Base-by-base conservation (phyloP, 1,284 basidiomycete species). In the Coriolopsis trogii region DNA sequence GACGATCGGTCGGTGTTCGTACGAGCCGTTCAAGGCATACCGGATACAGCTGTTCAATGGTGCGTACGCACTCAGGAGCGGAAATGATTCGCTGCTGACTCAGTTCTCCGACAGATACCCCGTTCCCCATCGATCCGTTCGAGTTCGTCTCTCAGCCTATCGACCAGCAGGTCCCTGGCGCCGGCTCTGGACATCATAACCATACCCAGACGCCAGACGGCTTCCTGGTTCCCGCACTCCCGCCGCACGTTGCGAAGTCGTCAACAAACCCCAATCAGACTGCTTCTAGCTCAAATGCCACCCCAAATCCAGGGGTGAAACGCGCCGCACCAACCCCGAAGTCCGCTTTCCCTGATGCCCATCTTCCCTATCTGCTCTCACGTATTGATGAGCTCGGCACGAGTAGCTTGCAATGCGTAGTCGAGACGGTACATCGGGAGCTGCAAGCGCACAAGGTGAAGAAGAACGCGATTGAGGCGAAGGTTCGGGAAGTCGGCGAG, bases 401-500 rank as follows among this genome's bases (percentile, higher is more conserved):
- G 2, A 73, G 75, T 15, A 90, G 75, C 58, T 71, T 91, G 23
- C 77, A 76, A 7, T 78, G 83, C 49, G 78, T 93, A 23, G 78
- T 91, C 0, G 89, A 91, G 58, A 78, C 81, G 10, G 77, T 92
- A 54, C 82, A 85, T 61, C 80, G 85, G 55, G 86, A 87, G 29
- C 71, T 92, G 39, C 80, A 80, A 39, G 69, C 65, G 9, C 72
- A 86, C 56, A 85, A 84, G 50, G 79, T 92, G 51, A 91, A 85
- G 74, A 93, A 92, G 75, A 87, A 85, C 41, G 83, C 87, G 6
- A 85, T 93, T 42, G 89, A 91, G 69, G 83, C 82, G 6, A 92
- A 92, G 67, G 74, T 93, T 28, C 76, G 80, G 45, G 88, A 91
- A 65, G 77, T 91, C 12, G 77, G 80, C 15, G 86, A 86, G 69